A percentile compares a stretch with the other conserved stretches of the same genome.
These are phyloP conservation scores for Cenococcum geophilum DNA, from an alignment of 495 filamentous ascomycete genomes.

Conservation along the genomic window DNA sequence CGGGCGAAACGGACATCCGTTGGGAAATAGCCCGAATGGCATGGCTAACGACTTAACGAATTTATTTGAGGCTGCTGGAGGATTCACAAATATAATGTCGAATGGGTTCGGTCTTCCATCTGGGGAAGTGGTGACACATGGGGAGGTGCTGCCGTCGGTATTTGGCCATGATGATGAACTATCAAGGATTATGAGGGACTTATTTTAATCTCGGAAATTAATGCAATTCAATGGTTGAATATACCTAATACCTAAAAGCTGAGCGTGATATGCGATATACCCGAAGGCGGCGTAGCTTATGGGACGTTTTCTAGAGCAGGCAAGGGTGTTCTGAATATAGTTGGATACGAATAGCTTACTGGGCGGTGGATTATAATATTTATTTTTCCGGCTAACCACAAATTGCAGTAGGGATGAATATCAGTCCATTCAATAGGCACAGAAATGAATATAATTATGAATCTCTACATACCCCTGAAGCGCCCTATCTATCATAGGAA, in stretches of 20 bases:
- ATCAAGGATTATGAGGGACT: constrained; percentile 54
- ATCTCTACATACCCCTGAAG: no score
- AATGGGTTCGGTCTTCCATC: constrained; percentile 24
- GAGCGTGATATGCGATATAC: no score
- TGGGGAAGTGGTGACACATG: constrained; percentile 43
- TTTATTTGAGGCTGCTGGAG: constrained; percentile 65
- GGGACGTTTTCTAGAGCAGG: no score
- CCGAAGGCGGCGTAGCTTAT: no score
- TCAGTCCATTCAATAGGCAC: no score
- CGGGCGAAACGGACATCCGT: constrained; percentile 31
- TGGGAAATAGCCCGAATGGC: constrained; percentile 37
- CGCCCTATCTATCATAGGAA: background rate
- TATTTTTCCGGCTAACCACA: no score
- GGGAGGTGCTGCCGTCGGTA: constrained; percentile 42
- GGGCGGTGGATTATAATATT: no score
- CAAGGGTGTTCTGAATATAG: no score
- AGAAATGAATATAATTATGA: no score
- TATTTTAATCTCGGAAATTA: constrained; percentile 46
- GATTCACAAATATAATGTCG: constrained; percentile 46
- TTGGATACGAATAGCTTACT: no score
- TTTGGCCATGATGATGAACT: constrained; percentile 61
- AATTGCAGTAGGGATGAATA: no score
- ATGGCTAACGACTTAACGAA: constrained; percentile 61
- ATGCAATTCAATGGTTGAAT: background rate
- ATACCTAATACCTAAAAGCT: no score